Percentiles rank a stretch among this genome's conserved stretches.
Conservation (phyloP, 495 filamentous ascomycete species). For the Tuber umbilicatum region DNA sequence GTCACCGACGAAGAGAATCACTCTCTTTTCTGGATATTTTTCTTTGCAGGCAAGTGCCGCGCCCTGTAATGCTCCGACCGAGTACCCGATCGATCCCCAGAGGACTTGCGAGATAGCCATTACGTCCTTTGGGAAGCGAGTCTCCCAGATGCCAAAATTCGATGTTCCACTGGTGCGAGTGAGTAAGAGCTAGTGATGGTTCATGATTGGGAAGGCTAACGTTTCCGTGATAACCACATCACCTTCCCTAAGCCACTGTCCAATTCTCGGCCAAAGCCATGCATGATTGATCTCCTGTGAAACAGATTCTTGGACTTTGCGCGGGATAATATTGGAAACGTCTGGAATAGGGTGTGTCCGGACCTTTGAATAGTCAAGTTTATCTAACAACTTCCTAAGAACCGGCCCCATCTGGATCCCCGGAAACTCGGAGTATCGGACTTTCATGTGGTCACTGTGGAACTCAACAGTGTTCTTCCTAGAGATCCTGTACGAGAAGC, state of each 20-base stretch:
- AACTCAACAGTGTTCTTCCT: slow-evolving; percentile 83
- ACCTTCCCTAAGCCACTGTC: slow-evolving; percentile 64
- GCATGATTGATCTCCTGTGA: slow-evolving; percentile 63
- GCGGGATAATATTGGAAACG: slow-evolving; percentile 52
- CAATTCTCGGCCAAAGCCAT: slow-evolving; percentile 79
- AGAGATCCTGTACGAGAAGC: slow-evolving; percentile 77
- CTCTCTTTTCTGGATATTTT: slow-evolving; percentile 47
- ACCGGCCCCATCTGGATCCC: slow-evolving; percentile 79
- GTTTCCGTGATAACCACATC: slow-evolving; percentile 86
- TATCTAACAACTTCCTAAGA: slow-evolving; percentile 63
- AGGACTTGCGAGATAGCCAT: slow-evolving; percentile 76
- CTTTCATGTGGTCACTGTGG: slow-evolving; percentile 67
- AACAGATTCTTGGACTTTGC: slow-evolving; percentile 47
- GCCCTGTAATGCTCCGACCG: slow-evolving; percentile 70
- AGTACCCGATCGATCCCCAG: slow-evolving; percentile 83
- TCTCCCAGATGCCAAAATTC: slow-evolving; percentile 87
- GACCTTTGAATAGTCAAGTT: slow-evolving; percentile 55
- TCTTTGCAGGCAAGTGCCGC: slow-evolving; percentile 67
- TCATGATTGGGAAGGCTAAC: slow-evolving; percentile 9
- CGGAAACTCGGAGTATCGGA: slow-evolving; percentile 73
- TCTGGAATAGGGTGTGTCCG: slow-evolving; percentile 45
- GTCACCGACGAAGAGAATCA: slow-evolving; percentile 81
- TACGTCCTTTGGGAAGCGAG: slow-evolving; percentile 67
- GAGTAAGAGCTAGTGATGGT: slow-evolving; percentile 1
- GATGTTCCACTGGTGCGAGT: slow-evolving; percentile 55